Evolutionary conservation across 208 protist species (phyloP), one percentile per base, ranked within the genome.

Genomic region (Wallacemonas rigidus): DNA sequence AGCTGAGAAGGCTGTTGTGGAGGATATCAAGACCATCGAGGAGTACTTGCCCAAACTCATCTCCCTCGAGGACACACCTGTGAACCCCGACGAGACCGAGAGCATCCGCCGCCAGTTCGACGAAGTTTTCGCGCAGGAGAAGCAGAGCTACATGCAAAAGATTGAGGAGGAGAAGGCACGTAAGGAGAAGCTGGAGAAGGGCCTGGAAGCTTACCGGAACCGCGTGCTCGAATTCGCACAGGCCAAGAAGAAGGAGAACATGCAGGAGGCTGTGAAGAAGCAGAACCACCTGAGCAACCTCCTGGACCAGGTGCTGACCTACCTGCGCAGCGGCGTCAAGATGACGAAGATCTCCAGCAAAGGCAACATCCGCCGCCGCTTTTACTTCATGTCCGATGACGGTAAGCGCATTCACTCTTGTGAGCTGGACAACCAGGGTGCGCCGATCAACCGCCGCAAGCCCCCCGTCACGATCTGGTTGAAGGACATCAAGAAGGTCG

Each of bases 301-400:
- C 45, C 69, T 94, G 15, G 91, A 97, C 69, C 87, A 95, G 67
- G 91, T 95, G 36, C 69, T 97, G 38, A 84, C 75, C n/a, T 97
- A 96, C 79, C 75, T 97, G 64, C 85, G 87, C 45, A 81, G 87
- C 67, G 93, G 93, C 44, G 81, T 89, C 38, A 83, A 86, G 54
- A 95, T 97, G 90, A 92, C 78, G n/a, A 96, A 97, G 79, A 87
- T 96, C 38, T 92, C 87, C 43, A 89, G 88, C 72, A 91, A 89
- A 55, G 89, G 79, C 53, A 74, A 91, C 70, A 68, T 90, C 56
- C 83, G 87, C 56, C 77, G 82, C 48, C 89, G 91, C 57, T 95
- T 94, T 72, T 95, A 93, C 75, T 97, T 95, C 72, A 67, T 97
- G 63, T 97, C 93, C 48, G 90, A 96, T 2, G 89, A 96, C 78